Evolutionary conservation across 2,329 filamentous ascomycete genomes (phyloP).

Genomic region (Phialophora expanda): DNA sequence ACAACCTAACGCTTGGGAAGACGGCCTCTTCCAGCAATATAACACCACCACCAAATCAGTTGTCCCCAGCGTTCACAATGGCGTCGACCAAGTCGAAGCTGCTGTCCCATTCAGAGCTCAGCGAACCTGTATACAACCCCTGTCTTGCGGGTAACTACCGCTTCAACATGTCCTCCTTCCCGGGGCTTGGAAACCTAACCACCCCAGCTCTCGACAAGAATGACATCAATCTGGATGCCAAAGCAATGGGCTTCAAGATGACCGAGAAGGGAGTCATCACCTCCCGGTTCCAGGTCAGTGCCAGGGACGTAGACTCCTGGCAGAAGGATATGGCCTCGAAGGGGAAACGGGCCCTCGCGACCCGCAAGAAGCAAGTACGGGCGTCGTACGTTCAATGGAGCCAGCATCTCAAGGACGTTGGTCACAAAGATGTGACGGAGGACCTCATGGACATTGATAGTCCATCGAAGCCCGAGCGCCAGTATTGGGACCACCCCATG

Average conservation of each 20-base stretch:
- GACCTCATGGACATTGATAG: neutral
- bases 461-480: neutral
- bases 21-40: neutral
- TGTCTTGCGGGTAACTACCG: neutral
- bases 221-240: neutral
- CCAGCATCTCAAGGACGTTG: neutral
- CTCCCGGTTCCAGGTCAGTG: neutral
- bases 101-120: neutral
- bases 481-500: neutral
- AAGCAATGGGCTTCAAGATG: slow-evolving; percentile 1
- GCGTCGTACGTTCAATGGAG: neutral
- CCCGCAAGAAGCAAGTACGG: neutral
- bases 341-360: neutral
- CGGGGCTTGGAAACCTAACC: neutral
- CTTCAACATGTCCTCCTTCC: slow-evolving; percentile 1
- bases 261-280: neutral
- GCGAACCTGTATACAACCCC: neutral
- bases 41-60: neutral
- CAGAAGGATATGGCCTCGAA: neutral
- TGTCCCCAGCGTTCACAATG: neutral
- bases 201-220: neutral
- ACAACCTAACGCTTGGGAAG: neutral
- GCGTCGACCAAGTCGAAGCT: neutral
- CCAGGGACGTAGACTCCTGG: neutral
- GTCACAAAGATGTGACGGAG: neutral